These are phyloP conservation scores for Picochlorum sp. DNA, from an alignment of 139 green algal genomes.

Conservation along the genomic window DNA sequence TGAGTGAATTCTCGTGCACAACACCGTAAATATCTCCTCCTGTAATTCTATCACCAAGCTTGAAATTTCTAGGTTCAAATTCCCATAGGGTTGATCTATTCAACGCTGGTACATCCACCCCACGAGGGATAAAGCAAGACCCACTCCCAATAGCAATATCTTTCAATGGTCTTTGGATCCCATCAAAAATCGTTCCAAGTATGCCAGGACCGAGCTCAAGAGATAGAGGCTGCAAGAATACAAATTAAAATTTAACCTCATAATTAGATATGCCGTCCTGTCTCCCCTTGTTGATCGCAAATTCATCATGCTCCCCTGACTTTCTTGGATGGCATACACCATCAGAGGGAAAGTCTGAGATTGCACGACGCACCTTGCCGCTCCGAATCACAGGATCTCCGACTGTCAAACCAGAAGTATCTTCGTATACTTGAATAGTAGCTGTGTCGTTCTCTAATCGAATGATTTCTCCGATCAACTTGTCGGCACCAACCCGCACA, in stretches of 20 bases:
- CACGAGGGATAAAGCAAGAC: slow-evolving; percentile 94
- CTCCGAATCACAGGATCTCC: slow-evolving; percentile 79
- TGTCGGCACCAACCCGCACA: slow-evolving; percentile 84
- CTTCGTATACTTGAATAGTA: slow-evolving; percentile 98
- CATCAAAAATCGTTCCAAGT: slow-evolving; percentile 97
- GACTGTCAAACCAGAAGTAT: slow-evolving; percentile 92
- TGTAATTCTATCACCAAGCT: slow-evolving; percentile 87
- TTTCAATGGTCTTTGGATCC: slow-evolving; percentile 96
- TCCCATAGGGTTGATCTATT: slow-evolving; percentile 78
- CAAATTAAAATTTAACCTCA: no score
- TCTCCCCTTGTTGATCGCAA: no score
- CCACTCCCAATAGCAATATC: slow-evolving; percentile 64
- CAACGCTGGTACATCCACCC: slow-evolving; percentile 85
- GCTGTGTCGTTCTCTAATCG: slow-evolving; percentile 90
- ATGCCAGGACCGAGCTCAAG: slow-evolving; percentile 95
- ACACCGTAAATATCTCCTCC: slow-evolving; percentile 91
- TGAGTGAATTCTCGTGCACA: slow-evolving; percentile 90
- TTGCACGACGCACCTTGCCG: slow-evolving; percentile 59
- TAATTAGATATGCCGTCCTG: no score
- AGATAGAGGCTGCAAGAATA: slow-evolving; percentile 76
- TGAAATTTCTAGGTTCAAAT: slow-evolving; percentile 78
- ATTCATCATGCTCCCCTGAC: no score
- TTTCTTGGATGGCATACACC: not conserved
- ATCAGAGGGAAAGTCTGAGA: not conserved
- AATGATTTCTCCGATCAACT: slow-evolving; percentile 99